phyloP scores from a whole-genome alignment of 2,329 filamentous ascomycete genomes.

The Leptographium lundbergii region DNA sequence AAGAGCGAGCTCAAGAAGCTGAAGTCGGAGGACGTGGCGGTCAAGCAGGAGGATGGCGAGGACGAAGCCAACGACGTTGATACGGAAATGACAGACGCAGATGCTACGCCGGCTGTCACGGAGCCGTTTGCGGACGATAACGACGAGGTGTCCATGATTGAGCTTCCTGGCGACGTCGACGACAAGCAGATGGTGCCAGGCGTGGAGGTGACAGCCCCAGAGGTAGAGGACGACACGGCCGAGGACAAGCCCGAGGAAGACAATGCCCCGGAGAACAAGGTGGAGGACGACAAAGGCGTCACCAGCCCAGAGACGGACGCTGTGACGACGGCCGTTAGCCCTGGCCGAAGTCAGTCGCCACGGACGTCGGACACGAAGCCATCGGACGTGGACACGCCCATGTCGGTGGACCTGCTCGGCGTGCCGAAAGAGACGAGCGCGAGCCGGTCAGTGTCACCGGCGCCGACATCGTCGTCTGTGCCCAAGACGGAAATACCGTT shows the following conservation, averaged over 20 bases:
- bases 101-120: not conserved
- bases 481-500: conserved; percentile 63
- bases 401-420: conserved; percentile 16
- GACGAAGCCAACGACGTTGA: conserved; percentile 15
- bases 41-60: conserved; percentile 17
- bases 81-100: conserved; percentile 21
- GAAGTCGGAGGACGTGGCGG: conserved; percentile 24
- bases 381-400: conserved; percentile 31
- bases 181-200: conserved; percentile 11
- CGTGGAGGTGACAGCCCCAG: conserved; percentile 14
- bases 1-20: conserved; percentile 44
- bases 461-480: conserved; percentile 18
- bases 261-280: not conserved
- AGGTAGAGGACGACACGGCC: conserved; percentile 13
- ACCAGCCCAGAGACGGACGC: conserved; percentile 30
- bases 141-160: conserved; percentile 15
- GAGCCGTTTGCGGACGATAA: not conserved
- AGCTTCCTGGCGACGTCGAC: conserved; percentile 7
- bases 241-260: not conserved
- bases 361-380: conserved; percentile 37
- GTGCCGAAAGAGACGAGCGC: conserved; percentile 18
- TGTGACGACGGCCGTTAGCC: conserved; percentile 28
- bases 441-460: conserved; percentile 21
- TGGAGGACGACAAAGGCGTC: conserved; percentile 10
- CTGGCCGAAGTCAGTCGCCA: conserved; percentile 33